Percentiles rank a stretch among this genome's conserved stretches.
phyloP scores from a whole-genome alignment of 148 eudicot genomes.

The Agrostemma githago region DNA sequence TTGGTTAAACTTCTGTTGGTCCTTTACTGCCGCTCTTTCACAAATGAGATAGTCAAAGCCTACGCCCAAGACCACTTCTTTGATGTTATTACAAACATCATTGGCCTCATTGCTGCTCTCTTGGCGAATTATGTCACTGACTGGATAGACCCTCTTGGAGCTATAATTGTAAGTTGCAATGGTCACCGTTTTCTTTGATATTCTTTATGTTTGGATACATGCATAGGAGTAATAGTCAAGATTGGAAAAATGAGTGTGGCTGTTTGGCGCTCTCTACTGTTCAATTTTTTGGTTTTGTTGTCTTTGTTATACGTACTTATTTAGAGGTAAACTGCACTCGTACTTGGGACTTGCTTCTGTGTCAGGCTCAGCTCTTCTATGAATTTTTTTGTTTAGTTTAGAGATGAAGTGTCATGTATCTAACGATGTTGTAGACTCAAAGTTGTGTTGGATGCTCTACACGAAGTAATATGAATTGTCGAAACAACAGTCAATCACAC shows the following conservation, averaged over 20 bases:
- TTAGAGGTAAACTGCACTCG: background rate
- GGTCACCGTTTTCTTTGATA: background rate
- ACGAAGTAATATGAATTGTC: background rate
- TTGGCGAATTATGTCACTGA: slow-evolving; percentile 61
- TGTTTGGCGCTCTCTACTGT: background rate
- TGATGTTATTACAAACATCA: slow-evolving; percentile 86
- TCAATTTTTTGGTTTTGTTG: background rate
- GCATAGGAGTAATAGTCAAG: background rate
- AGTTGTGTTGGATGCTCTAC: too few relatives aligned
- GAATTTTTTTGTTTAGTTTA: background rate
- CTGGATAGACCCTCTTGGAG: slow-evolving; percentile 98
- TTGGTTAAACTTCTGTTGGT: slow-evolving; percentile 64
- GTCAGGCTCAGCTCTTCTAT: background rate
- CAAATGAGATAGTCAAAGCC: slow-evolving; percentile 95
- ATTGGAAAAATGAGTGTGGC: background rate
- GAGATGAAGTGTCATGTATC: background rate
- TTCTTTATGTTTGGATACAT: background rate
- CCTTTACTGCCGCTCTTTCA: slow-evolving; percentile 80
- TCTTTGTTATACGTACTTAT: background rate
- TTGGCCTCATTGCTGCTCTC: slow-evolving; percentile 86
- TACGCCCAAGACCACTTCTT: slow-evolving; percentile 97
- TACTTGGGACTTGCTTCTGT: background rate
- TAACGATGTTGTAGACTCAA: background rate
- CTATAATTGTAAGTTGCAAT: slow-evolving; percentile 66
- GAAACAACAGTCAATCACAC: background rate